A percentile compares a stretch with the other conserved stretches of the same genome.
These are phyloP conservation scores for Lasiodiplodia theobromae DNA, from an alignment of 2,329 filamentous ascomycete species.

Conservation along the genomic window DNA sequence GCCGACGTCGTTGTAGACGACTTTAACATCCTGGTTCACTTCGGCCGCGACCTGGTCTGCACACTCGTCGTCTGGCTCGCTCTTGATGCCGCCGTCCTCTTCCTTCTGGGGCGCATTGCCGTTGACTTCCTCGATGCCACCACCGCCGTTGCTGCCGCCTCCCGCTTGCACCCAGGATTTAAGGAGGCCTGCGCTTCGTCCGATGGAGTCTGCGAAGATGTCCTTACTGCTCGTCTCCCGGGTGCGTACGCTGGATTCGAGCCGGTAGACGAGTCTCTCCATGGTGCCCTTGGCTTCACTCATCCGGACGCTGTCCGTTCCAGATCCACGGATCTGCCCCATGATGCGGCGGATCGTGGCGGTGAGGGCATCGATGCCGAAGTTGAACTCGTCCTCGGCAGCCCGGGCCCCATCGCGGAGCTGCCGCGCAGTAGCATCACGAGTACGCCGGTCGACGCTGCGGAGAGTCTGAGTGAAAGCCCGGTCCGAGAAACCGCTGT, in stretches of 20 bases:
- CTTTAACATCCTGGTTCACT: slow-evolving; percentile 14
- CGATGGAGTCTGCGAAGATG: slow-evolving; percentile 8
- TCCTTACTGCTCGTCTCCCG: slow-evolving; percentile 21
- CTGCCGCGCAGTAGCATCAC: slow-evolving; percentile 22
- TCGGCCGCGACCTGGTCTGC: slow-evolving; percentile 13
- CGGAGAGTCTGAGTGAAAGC: slow-evolving; percentile 35
- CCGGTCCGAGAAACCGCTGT: slow-evolving; percentile 60
- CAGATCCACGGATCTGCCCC: slow-evolving; percentile 58
- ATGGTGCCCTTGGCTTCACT: slow-evolving; percentile 80
- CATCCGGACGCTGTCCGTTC: slow-evolving; percentile 68
- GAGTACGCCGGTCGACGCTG: slow-evolving; percentile 35
- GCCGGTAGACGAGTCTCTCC: slow-evolving; percentile 75
- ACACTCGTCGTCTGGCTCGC: slow-evolving; percentile 12
- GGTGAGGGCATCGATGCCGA: slow-evolving; percentile 71
- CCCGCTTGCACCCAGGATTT: slow-evolving; percentile 7
- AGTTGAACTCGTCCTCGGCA: slow-evolving; percentile 67
- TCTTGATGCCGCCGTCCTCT: slow-evolving; percentile 9
- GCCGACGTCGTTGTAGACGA: slow-evolving; percentile 7
- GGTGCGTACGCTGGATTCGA: slow-evolving; percentile 56
- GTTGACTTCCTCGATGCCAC: slow-evolving; percentile 21
- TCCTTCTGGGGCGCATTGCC: slow-evolving; percentile 19
- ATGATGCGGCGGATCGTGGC: slow-evolving; percentile 39
- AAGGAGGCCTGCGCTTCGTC: slow-evolving; percentile 11
- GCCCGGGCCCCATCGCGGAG: slow-evolving; percentile 29
- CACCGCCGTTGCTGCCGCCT: slow-evolving; percentile 5